Conservation (phyloP, 495 filamentous ascomycete genomes). For the Lentithecium fluviatile region DNA sequence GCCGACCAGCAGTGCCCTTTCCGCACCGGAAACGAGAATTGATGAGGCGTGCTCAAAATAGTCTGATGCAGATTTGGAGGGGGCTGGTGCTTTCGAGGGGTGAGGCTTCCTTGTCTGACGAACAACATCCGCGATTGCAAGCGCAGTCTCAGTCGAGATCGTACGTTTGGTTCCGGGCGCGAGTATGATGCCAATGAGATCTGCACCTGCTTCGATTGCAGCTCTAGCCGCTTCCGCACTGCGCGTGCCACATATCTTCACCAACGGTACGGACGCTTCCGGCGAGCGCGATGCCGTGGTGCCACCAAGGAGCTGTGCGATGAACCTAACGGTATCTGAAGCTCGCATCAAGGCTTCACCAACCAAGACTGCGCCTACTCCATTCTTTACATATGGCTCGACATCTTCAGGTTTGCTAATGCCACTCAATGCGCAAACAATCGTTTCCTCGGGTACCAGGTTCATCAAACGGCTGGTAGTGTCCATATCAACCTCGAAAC, state of each 20-base stretch:
- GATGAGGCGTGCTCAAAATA: slow-evolving; percentile 62
- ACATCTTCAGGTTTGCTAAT: slow-evolving; percentile 92
- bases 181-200: slow-evolving; percentile 89
- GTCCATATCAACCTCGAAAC: slow-evolving; percentile 92
- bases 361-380: slow-evolving; percentile 89
- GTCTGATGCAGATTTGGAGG: slow-evolving; percentile 47
- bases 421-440: slow-evolving; percentile 91
- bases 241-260: slow-evolving; percentile 97
- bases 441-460: slow-evolving; percentile 78
- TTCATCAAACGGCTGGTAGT: slow-evolving; percentile 89
- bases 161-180: slow-evolving; percentile 76
- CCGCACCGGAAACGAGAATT: slow-evolving; percentile 51
- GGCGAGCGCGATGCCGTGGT: slow-evolving; percentile 15
- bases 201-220: slow-evolving; percentile 85
- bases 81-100: background rate
- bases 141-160: slow-evolving; percentile 72
- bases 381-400: slow-evolving; percentile 78
- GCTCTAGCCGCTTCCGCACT: slow-evolving; percentile 73
- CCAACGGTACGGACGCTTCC: slow-evolving; percentile 52
- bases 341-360: slow-evolving; percentile 96
- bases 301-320: slow-evolving; percentile 73
- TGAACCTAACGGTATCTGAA: slow-evolving; percentile 72
- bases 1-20: slow-evolving; percentile 78
- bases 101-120: slow-evolving; percentile 52
- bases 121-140: slow-evolving; percentile 75